Conservation (phyloP, 2,329 filamentous ascomycete genomes). For the Fusarium albidum region DNA sequence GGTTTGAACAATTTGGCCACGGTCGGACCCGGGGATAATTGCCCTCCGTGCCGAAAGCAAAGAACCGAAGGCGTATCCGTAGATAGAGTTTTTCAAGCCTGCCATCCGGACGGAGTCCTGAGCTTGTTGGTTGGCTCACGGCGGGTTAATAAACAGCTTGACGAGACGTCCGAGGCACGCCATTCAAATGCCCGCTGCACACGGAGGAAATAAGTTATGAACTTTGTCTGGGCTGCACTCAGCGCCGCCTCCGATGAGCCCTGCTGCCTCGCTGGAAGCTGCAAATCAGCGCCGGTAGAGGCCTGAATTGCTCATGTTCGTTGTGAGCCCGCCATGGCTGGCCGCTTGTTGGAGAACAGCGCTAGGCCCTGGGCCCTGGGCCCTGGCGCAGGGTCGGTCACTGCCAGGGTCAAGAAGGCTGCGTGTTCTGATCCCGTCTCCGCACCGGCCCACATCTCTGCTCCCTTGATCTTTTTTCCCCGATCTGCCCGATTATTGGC, state of each 20-base stretch:
- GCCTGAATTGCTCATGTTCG: not conserved
- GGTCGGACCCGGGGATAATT: constrained; percentile 22
- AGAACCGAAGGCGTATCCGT: constrained; percentile 12
- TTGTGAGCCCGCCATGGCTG: not conserved
- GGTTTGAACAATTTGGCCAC: constrained; percentile 21
- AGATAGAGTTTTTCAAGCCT: constrained; percentile 25
- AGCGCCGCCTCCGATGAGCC: not conserved
- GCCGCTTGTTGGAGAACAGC: not conserved
- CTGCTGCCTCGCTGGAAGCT: not conserved
- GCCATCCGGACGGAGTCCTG: constrained; percentile 21
- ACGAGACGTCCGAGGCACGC: constrained; percentile 13
- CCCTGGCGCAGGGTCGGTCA: constrained; percentile 21
- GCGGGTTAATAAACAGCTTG: not conserved
- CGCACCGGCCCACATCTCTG: constrained; percentile 8
- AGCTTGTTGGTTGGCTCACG: constrained; percentile 16
- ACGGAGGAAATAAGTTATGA: constrained; percentile 1
- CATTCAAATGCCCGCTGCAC: constrained; percentile 8
- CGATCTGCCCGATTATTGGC: constrained; percentile 51
- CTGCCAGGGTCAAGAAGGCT: no score
- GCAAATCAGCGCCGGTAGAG: not conserved
- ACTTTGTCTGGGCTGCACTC: not conserved
- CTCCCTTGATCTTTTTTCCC: constrained; percentile 29
- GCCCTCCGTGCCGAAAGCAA: constrained; percentile 24
- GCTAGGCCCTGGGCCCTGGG: constrained; percentile 9
- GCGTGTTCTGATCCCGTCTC: constrained; percentile 6